Conservation (phyloP, 176 grass and related monocot genomes). For the Elymus sibiricus region DNA sequence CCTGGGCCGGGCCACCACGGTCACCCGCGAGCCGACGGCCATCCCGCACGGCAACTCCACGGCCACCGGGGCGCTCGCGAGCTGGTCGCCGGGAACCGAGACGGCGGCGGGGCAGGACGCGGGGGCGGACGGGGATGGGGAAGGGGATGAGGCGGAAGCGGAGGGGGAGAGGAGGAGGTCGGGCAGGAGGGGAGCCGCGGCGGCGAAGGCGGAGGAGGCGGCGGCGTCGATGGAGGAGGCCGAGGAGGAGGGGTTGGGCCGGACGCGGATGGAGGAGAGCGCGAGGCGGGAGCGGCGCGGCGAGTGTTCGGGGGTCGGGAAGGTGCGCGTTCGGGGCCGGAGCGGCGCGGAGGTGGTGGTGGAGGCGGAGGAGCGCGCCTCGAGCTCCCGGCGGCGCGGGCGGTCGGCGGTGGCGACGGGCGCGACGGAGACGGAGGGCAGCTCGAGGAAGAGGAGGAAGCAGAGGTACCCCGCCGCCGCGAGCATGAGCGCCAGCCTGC, state of each 20-base stretch:
- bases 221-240: constrained; percentile 19
- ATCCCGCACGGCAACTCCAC: constrained; percentile 76
- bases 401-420: constrained; percentile 10
- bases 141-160: background rate
- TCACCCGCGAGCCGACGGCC: constrained; percentile 64
- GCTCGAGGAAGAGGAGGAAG: constrained; percentile 53
- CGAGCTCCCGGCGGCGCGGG: constrained; percentile 30
- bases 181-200: constrained; percentile 2
- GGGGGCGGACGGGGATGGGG: background rate
- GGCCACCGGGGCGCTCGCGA: constrained; percentile 3
- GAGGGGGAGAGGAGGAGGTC: background rate
- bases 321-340: constrained; percentile 4
- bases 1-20: constrained; percentile 50
- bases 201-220: constrained; percentile 37
- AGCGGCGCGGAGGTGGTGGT: background rate
- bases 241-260: background rate
- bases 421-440: constrained; percentile 35
- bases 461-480: constrained; percentile 37
- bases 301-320: background rate
- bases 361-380: constrained; percentile 4
- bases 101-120: constrained; percentile 46
- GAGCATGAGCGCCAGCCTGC: constrained; percentile 31
- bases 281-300: constrained; percentile 18
- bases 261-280: constrained; percentile 36
- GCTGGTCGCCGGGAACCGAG: background rate